Evolutionary conservation across 1,284 basidiomycete species (phyloP).

Genomic region (Ceratobasidium sp.): DNA sequence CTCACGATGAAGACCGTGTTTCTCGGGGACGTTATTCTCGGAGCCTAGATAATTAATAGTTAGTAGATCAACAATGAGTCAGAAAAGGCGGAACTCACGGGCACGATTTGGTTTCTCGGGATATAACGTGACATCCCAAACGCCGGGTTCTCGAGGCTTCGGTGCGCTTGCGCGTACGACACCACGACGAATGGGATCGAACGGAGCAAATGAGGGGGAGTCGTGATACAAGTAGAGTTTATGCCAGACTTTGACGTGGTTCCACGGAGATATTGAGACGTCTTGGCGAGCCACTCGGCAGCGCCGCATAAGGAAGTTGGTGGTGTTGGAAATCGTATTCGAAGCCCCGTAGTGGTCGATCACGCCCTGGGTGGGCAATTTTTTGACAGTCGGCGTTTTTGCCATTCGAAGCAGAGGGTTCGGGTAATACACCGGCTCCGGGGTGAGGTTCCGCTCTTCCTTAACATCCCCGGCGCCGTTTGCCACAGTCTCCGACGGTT

Average conservation of each 20-base stretch:
- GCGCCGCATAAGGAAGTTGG: not conserved
- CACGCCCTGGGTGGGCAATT: not conserved
- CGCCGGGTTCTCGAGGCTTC: not conserved
- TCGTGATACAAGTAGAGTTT: not conserved
- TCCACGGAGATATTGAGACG: not conserved
- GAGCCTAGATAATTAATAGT: not conserved
- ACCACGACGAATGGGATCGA: slow-evolving; percentile 3
- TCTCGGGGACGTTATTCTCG: not conserved
- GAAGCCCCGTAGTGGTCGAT: not conserved
- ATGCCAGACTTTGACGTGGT: slow-evolving; percentile 20
- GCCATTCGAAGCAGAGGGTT: not conserved
- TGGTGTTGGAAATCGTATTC: not conserved
- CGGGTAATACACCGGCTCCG: not conserved
- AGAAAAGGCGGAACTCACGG: not conserved
- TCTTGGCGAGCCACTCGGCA: not conserved
- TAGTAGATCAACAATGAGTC: not conserved
- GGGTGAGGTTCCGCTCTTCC: no score
- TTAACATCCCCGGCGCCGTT: no score
- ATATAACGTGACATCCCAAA: slow-evolving; percentile 11
- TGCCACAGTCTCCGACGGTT: no score
- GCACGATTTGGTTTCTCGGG: not conserved
- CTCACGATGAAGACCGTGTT: not conserved
- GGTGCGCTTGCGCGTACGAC: slow-evolving; percentile 14
- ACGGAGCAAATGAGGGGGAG: slow-evolving; percentile 9
- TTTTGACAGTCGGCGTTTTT: not conserved